Percentiles rank a stretch among this genome's conserved stretches.
phyloP scores from a whole-genome alignment of 1,284 basidiomycete genomes.

The Hortiboletus rubellus region DNA sequence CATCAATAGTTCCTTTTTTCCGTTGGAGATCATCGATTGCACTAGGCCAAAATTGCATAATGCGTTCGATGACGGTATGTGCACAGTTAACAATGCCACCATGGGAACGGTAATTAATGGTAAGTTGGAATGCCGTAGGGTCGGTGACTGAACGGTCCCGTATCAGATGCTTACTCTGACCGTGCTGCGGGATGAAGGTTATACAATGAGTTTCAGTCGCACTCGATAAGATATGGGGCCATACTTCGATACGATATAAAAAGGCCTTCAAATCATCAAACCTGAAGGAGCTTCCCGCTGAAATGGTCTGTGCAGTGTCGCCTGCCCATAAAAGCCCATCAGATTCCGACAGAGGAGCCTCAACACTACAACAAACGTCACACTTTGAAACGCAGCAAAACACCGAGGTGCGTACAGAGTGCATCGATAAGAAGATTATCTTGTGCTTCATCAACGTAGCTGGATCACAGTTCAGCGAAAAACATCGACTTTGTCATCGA shows the following conservation, averaged over 20 bases:
- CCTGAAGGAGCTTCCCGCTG: constrained; percentile 67
- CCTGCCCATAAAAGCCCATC: constrained; percentile 77
- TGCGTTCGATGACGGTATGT: constrained; percentile 60
- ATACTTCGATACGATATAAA: constrained; percentile 58
- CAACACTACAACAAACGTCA: constrained; percentile 49
- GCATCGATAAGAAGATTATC: constrained; percentile 71
- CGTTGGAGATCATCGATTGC: constrained; percentile 60
- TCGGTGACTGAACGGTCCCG: constrained; percentile 21
- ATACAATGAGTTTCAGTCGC: accelerated
- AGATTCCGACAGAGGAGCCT: constrained; percentile 58
- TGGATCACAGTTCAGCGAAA: constrained; percentile 25
- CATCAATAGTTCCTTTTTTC: constrained; percentile 62
- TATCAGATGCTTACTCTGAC: constrained; percentile 13
- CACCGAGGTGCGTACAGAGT: constrained; percentile 42
- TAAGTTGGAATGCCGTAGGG: constrained; percentile 59
- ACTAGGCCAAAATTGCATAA: constrained; percentile 62
- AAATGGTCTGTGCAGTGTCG: constrained; percentile 78
- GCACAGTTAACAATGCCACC: constrained; percentile 69
- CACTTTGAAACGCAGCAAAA: neutral
- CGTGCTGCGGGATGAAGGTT: constrained; percentile 17
- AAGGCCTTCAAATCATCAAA: constrained; percentile 74
- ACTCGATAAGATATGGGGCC: neutral
- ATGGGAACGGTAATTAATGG: constrained; percentile 71
- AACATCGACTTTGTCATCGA: neutral
- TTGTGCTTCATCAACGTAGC: constrained; percentile 74